These are phyloP conservation scores for Leonotis leonurus DNA, from an alignment of 257 asterid species.

Conservation along the genomic window DNA sequence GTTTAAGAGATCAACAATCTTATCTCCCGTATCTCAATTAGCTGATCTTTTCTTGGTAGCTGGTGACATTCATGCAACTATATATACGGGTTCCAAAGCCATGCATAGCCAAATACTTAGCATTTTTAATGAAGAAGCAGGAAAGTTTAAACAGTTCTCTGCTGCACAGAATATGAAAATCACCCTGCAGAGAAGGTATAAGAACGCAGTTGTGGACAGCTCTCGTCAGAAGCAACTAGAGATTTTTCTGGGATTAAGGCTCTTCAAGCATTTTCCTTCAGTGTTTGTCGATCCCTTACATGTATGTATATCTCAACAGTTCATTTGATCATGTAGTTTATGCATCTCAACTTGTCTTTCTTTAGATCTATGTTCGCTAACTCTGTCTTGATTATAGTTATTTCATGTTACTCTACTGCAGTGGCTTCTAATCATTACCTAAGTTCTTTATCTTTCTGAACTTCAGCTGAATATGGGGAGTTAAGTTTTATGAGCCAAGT, in stretches of 20 bases:
- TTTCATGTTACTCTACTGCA: neutral
- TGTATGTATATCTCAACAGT: slow-evolving; percentile 45
- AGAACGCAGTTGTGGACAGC: slow-evolving; percentile 93
- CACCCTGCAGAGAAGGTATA: slow-evolving; percentile 92
- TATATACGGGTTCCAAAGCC: slow-evolving; percentile 96
- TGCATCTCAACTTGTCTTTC: slow-evolving; percentile 6
- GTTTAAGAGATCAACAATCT: slow-evolving; percentile 89
- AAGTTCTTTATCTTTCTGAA: neutral
- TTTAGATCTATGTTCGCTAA: too few relatives aligned
- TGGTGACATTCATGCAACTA: slow-evolving; percentile 94
- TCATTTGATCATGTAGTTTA: slow-evolving; percentile 3
- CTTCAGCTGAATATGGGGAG: neutral
- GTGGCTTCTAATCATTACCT: neutral
- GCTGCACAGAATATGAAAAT: slow-evolving; percentile 97
- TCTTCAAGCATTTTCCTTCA: slow-evolving; percentile 94
- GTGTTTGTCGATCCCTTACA: slow-evolving; percentile 57
- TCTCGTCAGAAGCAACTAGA: slow-evolving; percentile 96
- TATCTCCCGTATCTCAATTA: slow-evolving; percentile 76
- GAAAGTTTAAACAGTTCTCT: slow-evolving; percentile 95
- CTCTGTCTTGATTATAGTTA: neutral
- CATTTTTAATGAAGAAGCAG: slow-evolving; percentile 90
- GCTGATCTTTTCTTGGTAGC: slow-evolving; percentile 86
- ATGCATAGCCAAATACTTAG: slow-evolving; percentile 99
- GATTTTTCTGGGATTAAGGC: slow-evolving; percentile 86
- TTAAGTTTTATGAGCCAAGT: slow-evolving; percentile 1